These are phyloP conservation scores for Saprolegnia parasitica DNA, from an alignment of 352 stramenopile genomes.

Conservation along the genomic window DNA sequence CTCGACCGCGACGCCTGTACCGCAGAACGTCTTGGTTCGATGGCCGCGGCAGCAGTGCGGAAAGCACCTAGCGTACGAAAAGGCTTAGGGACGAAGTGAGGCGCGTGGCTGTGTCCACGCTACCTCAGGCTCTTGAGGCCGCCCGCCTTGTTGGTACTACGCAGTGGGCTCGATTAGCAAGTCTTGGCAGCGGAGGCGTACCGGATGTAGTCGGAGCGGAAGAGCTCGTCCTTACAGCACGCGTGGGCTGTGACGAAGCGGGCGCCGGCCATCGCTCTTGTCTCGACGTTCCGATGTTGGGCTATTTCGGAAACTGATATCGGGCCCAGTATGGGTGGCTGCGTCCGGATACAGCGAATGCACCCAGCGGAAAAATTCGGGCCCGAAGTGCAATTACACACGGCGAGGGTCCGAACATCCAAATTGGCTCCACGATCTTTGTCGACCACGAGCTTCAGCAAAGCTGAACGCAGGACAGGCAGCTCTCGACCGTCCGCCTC, in stretches of 20 bases:
- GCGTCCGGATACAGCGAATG: too few relatives aligned
- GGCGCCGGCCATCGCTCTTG: neutral
- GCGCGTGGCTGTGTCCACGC: neutral
- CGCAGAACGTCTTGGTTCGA: constrained; percentile 83
- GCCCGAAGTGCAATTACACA: too few relatives aligned
- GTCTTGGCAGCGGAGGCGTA: neutral
- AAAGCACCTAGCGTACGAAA: constrained; percentile 52
- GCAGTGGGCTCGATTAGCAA: neutral
- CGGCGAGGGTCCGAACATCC: too few relatives aligned
- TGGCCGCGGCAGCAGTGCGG: constrained; percentile 77
- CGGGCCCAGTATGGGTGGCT: neutral
- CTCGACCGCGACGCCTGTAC: constrained; percentile 70
- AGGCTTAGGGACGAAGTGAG: neutral
- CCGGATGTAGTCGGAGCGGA: constrained; percentile 28
- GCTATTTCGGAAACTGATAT: constrained; percentile 12
- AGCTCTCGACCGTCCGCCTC: too few relatives aligned
- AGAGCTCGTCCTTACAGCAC: constrained; percentile 26
- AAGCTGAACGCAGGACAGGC: too few relatives aligned
- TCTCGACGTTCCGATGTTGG: constrained; percentile 21
- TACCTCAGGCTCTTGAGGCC: constrained; percentile 48
- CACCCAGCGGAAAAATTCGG: too few relatives aligned
- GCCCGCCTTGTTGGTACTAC: constrained; percentile 80
- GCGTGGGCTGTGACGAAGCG: constrained; percentile 21
- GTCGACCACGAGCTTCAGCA: too few relatives aligned
- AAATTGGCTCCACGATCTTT: too few relatives aligned